phyloP scores from a whole-genome alignment of 805 yeast species.

The Pichia gijzeniarum region DNA sequence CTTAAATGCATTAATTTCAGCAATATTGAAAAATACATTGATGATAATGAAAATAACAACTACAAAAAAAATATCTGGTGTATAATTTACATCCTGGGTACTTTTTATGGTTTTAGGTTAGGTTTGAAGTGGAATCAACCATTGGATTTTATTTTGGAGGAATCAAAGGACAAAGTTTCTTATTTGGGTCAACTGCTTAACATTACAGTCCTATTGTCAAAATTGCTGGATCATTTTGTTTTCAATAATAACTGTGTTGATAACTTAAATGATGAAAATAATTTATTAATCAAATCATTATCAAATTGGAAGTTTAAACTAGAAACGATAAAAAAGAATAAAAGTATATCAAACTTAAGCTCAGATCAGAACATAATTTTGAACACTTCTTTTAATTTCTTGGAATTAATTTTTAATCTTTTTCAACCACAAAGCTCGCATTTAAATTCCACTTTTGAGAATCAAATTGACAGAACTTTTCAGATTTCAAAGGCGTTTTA shows the following conservation, averaged over 20 bases:
- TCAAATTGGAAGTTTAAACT: slow-evolving; percentile 22
- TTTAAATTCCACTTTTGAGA: slow-evolving; percentile 10
- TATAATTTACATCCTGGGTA: slow-evolving; percentile 24
- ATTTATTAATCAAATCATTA: slow-evolving; percentile 19
- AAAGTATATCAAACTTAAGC: slow-evolving; percentile 1
- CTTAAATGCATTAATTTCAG: slow-evolving; percentile 19
- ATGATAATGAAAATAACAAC: slow-evolving; percentile 14
- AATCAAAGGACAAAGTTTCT: slow-evolving; percentile 12
- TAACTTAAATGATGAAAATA: slow-evolving; percentile 1
- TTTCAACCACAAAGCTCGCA: slow-evolving; percentile 18
- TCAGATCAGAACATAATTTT: neutral
- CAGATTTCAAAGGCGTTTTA: slow-evolving; percentile 6
- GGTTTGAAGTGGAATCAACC: slow-evolving; percentile 25
- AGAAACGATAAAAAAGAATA: slow-evolving; percentile 2
- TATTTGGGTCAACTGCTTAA: slow-evolving; percentile 20
- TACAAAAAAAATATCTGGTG: slow-evolving; percentile 24
- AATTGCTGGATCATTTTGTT: slow-evolving; percentile 19
- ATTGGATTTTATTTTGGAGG: slow-evolving; percentile 17
- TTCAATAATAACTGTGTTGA: slow-evolving; percentile 14
- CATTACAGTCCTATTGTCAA: slow-evolving; percentile 16
- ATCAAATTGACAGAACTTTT: slow-evolving; percentile 10
- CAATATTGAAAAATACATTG: slow-evolving; percentile 13
- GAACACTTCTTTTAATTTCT: slow-evolving; percentile 7
- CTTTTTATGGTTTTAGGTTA: slow-evolving; percentile 20
- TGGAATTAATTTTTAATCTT: slow-evolving; percentile 18